Conservation (phyloP, 768 basidiomycete genomes). For the Amanita pallidorosea region DNA sequence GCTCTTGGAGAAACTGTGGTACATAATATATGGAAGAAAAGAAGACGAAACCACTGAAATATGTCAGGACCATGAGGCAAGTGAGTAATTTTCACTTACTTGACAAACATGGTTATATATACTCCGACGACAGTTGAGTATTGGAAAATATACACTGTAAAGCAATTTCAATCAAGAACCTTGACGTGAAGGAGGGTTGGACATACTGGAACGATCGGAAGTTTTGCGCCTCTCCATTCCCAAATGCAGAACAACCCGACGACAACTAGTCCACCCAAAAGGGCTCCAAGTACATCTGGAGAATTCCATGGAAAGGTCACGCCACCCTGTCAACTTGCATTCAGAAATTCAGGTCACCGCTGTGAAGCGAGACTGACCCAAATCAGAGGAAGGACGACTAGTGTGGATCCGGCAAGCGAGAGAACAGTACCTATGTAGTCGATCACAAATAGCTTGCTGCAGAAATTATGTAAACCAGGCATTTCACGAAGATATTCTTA, state of each 20-base stretch:
- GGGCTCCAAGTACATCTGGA: constrained; percentile 48
- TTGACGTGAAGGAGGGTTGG: background rate
- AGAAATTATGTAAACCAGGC: background rate
- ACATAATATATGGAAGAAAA: constrained; percentile 61
- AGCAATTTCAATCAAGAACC: background rate
- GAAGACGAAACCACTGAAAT: constrained; percentile 43
- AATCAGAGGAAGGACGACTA: constrained; percentile 60
- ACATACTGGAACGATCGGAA: constrained; percentile 64
- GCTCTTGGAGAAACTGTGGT: constrained; percentile 68
- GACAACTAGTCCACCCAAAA: constrained; percentile 44
- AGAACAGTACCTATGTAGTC: constrained; percentile 54
- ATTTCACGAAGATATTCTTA: constrained; percentile 10
- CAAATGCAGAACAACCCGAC: constrained; percentile 52
- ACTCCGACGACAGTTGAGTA: constrained; percentile 56
- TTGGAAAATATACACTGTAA: constrained; percentile 63
- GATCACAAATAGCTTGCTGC: constrained; percentile 50
- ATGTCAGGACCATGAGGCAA: background rate
- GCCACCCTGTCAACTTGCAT: constrained; percentile 37
- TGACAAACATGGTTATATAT: constrained; percentile 61
- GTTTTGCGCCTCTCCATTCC: constrained; percentile 60
- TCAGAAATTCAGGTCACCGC: background rate
- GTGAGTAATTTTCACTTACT: constrained; percentile 23
- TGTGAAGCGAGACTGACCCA: constrained; percentile 35
- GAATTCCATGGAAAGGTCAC: constrained; percentile 66
- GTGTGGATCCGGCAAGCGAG: constrained; percentile 48